Base-by-base conservation (phyloP, 177 flowering plant species). In the Vitis hybrid region DNA sequence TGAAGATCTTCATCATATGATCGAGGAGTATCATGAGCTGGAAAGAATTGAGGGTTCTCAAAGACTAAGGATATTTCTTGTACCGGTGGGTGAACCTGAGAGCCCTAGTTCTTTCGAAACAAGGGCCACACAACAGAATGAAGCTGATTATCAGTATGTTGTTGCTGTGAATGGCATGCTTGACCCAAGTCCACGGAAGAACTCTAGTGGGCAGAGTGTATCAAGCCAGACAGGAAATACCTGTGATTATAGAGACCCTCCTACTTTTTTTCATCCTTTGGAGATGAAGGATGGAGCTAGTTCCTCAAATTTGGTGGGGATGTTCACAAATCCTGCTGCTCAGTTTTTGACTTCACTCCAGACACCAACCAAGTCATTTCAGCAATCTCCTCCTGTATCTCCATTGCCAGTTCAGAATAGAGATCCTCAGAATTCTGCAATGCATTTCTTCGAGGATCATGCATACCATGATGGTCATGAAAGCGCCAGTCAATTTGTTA, bases 1-100 rank as follows among this genome's bases (percentile, higher is more conserved):
- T 78, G 97, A 91, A 70, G 98, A 93, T 82, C 88, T 91, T 70
- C 91, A 81, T 64, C 85, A 87, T 69, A 85, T 93, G 98, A 85
- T 90, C n/a, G 98, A 93, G 69, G 98, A 93, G 68, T 93, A 84
- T 75, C 75, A 80, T 63, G 94, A 84, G 72, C 79, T 83, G 27
- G 91, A 89, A 77, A 79, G 74, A 68, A 62, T 49, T 64, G 91
- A 72, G 19, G 87, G 85, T 40, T 78, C 86, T 49, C 91, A 87
- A 70, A 81, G 89, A 62, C 74, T 91, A 13, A 72, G 98, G 52
- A 67, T 93, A 46, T 93, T 93, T 79, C 88, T 93, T 6, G 75
- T 88, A 15, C 52, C 92, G 49, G 66, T 62, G 35, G 69, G 56
- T 74, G 93, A 90, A 69, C 48, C 80, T 13, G 92, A 88, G 18